phyloP scores from a whole-genome alignment of 345 rosid genomes.

The Eucalyptus polybractea region DNA sequence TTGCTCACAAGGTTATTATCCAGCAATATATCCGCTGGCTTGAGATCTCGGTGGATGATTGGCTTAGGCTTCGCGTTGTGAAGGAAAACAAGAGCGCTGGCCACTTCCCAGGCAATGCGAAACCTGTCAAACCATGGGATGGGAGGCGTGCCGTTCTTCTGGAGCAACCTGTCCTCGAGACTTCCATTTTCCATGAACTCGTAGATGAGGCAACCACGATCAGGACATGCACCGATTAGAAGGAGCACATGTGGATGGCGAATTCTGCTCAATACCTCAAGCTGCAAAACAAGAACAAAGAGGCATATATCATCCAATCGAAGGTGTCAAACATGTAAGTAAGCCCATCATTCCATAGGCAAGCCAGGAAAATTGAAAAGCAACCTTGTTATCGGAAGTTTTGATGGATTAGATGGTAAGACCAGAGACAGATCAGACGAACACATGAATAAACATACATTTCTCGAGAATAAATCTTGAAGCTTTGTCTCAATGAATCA shows the following conservation, averaged over 20 bases:
- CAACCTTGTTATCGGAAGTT: neutral
- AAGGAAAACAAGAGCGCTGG: conserved; percentile 64
- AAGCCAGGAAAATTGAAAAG: neutral
- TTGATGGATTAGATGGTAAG: neutral
- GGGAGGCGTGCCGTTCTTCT: conserved; percentile 29
- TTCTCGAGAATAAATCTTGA: neutral
- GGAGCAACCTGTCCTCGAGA: conserved; percentile 56
- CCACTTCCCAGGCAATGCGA: conserved; percentile 86
- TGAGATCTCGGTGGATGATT: conserved; percentile 75
- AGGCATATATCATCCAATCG: neutral
- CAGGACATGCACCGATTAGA: conserved; percentile 79
- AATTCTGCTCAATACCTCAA: conserved; percentile 68
- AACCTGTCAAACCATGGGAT: conserved; percentile 75
- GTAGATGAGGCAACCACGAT: conserved; percentile 59
- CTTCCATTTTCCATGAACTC: conserved; percentile 89
- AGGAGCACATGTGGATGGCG: conserved; percentile 84
- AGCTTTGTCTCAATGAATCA: neutral
- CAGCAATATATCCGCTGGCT: conserved; percentile 80
- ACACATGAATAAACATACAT: neutral
- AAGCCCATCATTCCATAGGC: neutral
- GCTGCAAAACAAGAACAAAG: conserved; percentile 18
- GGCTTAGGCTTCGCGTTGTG: conserved; percentile 64
- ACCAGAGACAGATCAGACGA: neutral
- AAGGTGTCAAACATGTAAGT: neutral
- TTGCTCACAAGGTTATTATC: conserved; percentile 73